Evolutionary conservation across 2,329 filamentous ascomycete genomes (phyloP).

Genomic region (Nemania sp.): DNA sequence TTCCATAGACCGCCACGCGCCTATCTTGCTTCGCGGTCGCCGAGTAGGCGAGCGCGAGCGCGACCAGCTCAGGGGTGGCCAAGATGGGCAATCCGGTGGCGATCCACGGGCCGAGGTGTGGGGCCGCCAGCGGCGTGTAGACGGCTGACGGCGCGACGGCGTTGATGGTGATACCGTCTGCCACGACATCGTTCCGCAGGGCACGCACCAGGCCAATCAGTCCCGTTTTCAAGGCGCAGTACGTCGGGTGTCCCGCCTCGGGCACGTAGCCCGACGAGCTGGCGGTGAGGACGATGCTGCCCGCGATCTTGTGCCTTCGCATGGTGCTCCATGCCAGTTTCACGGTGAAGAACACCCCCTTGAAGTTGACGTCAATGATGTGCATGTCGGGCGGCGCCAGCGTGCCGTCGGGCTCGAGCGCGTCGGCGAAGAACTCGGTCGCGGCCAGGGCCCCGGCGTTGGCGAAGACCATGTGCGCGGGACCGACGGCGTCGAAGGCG

Average conservation of each 20-base stretch:
- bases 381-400: conserved; percentile 34
- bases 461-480: conserved; percentile 42
- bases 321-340: conserved; percentile 40
- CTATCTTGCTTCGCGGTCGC: conserved; percentile 40
- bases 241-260: conserved; percentile 44
- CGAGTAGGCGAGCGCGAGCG: conserved; percentile 44
- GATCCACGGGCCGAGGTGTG: conserved; percentile 35
- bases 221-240: conserved; percentile 8
- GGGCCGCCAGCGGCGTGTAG: conserved; percentile 39
- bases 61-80: conserved; percentile 41
- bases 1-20: conserved; percentile 44
- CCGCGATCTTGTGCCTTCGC: conserved; percentile 27
- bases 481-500: conserved; percentile 9
- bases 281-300: conserved; percentile 45
- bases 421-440: conserved; percentile 38
- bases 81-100: conserved; percentile 39
- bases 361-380: conserved; percentile 44
- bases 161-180: conserved; percentile 43
- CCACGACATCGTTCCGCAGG: conserved; percentile 34
- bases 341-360: conserved; percentile 39
- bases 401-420: conserved; percentile 34
- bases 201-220: conserved; percentile 38
- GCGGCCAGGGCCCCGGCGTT: conserved; percentile 43
- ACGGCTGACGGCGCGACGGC: conserved; percentile 44
- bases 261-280: conserved; percentile 45